Percentiles rank a stretch among this genome's conserved stretches.
Evolutionary conservation across 176 grass and related monocot species (phyloP).

Genomic region (Phragmites australis): DNA sequence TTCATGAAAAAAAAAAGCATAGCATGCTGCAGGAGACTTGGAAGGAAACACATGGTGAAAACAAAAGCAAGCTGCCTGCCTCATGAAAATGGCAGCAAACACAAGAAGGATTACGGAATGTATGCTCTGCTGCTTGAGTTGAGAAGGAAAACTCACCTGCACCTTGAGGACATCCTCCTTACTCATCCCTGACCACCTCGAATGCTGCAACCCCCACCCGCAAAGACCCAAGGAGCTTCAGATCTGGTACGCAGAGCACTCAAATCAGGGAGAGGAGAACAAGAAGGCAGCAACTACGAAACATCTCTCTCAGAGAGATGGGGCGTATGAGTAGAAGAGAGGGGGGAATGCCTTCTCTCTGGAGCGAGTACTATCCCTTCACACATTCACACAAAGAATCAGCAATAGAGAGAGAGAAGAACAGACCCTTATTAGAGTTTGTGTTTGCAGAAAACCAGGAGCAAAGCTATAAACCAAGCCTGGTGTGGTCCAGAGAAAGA

Average conservation of each 20-base stretch:
- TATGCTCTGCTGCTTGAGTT: not conserved
- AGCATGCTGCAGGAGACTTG: too few relatives aligned
- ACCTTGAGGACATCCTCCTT: constrained; percentile 72
- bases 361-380: not conserved
- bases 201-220: not conserved
- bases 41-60: not conserved
- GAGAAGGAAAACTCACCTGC: constrained; percentile 51
- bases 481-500: not conserved
- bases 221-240: constrained; percentile 22
- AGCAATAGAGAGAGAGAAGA: not conserved
- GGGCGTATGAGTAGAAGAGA: not conserved
- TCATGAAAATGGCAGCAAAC: constrained; percentile 10
- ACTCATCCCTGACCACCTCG: constrained; percentile 55
- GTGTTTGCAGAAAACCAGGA: constrained; percentile 19
- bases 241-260: constrained; percentile 47
- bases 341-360: too few relatives aligned
- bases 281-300: not conserved
- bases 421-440: not conserved
- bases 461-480: not conserved
- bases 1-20: too few relatives aligned
- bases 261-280: constrained; percentile 47
- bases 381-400: constrained; percentile 1
- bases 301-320: not conserved
- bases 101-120: not conserved
- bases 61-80: not conserved